Percentiles rank a stretch among this genome's conserved stretches.
These are phyloP conservation scores for Carex parvula DNA, from an alignment of 176 grass and related monocot species.

Conservation along the genomic window DNA sequence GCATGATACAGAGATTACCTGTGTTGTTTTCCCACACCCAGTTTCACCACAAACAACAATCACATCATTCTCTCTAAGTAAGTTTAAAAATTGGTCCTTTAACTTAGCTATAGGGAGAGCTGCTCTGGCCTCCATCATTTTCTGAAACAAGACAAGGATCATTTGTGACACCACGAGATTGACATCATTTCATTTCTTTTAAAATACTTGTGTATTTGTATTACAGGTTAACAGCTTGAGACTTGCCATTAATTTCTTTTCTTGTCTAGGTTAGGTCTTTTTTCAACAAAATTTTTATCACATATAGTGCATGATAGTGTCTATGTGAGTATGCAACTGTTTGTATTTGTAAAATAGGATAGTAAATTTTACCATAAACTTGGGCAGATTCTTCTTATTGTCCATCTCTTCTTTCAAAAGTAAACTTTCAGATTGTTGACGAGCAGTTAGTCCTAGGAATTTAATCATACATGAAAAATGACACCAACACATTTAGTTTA, in stretches of 20 bases:
- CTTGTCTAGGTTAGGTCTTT: background rate
- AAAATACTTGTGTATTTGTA: background rate
- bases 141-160: slow-evolving; percentile 44
- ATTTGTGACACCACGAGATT: background rate
- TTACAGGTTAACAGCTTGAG: background rate
- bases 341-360: background rate
- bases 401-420: slow-evolving; percentile 60
- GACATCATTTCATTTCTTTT: background rate
- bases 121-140: slow-evolving; percentile 89
- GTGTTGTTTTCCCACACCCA: slow-evolving; percentile 98
- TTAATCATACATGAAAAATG: slow-evolving; percentile 13
- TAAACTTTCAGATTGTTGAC: slow-evolving; percentile 47
- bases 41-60: slow-evolving; percentile 96
- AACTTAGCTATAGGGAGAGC: slow-evolving; percentile 75
- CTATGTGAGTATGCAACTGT: background rate
- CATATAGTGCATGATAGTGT: background rate
- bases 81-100: slow-evolving; percentile 62
- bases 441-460: slow-evolving; percentile 36
- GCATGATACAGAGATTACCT: slow-evolving; percentile 40
- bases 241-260: background rate
- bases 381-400: slow-evolving; percentile 60
- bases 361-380: slow-evolving; percentile 54
- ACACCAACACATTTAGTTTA: background rate
- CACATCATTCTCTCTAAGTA: slow-evolving; percentile 76
- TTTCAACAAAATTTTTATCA: background rate